A percentile compares a stretch with the other conserved stretches of the same genome.
These are phyloP conservation scores for Pseudogymnoascus sp. DNA, from an alignment of 2,329 filamentous ascomycete species.

Conservation along the genomic window DNA sequence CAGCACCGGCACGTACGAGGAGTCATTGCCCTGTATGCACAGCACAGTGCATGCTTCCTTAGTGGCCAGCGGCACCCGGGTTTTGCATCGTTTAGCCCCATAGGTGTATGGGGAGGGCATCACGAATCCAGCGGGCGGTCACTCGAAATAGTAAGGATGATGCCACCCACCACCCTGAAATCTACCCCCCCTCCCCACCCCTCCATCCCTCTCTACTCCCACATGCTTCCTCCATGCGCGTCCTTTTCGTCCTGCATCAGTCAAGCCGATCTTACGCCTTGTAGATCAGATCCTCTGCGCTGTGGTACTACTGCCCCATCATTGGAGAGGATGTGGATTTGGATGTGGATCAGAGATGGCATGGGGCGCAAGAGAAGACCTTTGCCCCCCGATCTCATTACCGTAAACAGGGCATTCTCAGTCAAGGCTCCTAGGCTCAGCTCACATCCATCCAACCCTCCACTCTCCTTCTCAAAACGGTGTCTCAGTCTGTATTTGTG, in stretches of 20 bases:
- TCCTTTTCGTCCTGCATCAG: background rate
- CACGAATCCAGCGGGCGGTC: background rate
- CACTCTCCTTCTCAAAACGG: conserved; percentile 1
- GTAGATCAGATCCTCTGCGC: background rate
- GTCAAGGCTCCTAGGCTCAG: background rate
- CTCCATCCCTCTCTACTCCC: background rate
- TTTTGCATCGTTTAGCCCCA: background rate
- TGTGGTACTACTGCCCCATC: background rate
- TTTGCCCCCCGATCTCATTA: background rate
- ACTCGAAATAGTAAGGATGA: background rate
- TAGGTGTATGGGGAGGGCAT: background rate
- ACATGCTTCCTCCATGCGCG: background rate
- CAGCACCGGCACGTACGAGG: background rate
- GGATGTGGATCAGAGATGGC: background rate
- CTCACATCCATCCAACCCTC: background rate
- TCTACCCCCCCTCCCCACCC: background rate
- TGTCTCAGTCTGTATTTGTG: conserved; percentile 1
- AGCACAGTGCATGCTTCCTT: background rate
- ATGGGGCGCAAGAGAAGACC: background rate
- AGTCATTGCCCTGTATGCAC: background rate
- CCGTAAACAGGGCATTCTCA: background rate
- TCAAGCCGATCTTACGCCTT: background rate
- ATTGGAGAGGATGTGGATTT: background rate
- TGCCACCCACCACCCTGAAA: background rate
- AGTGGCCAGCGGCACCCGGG: background rate